Percentiles rank a stretch among this genome's conserved stretches.
Evolutionary conservation across 1,284 basidiomycete genomes (phyloP).

Genomic region (Xerocomus nothofagi): DNA sequence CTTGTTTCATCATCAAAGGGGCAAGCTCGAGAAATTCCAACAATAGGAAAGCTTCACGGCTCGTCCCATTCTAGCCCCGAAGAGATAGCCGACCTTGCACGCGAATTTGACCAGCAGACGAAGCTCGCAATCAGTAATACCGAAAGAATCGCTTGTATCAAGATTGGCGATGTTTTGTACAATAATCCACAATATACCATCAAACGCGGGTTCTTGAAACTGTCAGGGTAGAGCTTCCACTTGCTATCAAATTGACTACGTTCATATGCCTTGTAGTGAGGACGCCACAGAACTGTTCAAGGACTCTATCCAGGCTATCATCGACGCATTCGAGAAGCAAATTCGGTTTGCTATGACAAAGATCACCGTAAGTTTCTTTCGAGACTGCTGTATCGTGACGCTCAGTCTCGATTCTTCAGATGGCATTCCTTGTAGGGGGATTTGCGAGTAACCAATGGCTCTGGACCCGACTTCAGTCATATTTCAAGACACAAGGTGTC

Average conservation of each 20-base stretch:
- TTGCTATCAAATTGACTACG: neutral
- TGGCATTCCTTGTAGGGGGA: neutral
- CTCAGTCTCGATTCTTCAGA: neutral
- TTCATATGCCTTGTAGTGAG: neutral
- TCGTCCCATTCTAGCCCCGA: neutral
- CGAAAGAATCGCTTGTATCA: neutral
- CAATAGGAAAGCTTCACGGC: neutral
- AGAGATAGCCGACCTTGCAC: neutral
- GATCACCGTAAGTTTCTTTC: neutral
- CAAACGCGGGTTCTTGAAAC: neutral
- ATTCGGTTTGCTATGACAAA: neutral
- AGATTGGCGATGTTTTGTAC: neutral
- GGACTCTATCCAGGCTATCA: neutral
- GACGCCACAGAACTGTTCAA: neutral
- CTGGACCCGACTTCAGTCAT: neutral
- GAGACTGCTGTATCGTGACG: neutral
- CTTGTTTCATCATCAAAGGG: neutral
- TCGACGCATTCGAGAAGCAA: neutral
- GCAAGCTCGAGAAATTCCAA: neutral
- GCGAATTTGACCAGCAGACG: neutral
- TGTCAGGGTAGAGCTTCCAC: neutral
- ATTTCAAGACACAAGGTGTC: neutral
- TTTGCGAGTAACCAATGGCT: neutral
- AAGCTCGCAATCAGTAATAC: neutral
- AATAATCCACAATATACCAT: neutral